A percentile compares a stretch with the other conserved stretches of the same genome.
Conservation (phyloP, 2,329 filamentous ascomycete species). For the Scedosporium boydii region DNA sequence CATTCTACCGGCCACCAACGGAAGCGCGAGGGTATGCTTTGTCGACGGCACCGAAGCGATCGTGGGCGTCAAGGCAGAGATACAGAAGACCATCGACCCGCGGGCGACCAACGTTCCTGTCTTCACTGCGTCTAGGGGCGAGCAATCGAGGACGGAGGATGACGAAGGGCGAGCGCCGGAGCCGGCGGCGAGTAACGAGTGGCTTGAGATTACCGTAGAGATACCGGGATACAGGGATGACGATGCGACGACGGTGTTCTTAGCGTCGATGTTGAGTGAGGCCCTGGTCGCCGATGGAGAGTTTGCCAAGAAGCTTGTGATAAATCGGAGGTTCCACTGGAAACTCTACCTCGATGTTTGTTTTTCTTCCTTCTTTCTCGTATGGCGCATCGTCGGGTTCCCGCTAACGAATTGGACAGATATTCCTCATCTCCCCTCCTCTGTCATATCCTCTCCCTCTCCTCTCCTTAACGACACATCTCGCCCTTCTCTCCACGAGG, state of each 20-base stretch:
- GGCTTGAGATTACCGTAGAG: constrained; percentile 87
- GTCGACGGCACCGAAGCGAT: constrained; percentile 93
- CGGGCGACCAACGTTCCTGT: constrained; percentile 16
- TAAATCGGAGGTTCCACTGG: constrained; percentile 93
- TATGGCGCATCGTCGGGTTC: not conserved
- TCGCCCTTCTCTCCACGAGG: constrained; percentile 80
- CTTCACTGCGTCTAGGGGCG: constrained; percentile 15
- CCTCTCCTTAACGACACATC: constrained; percentile 84
- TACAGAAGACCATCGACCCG: constrained; percentile 56
- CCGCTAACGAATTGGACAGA: constrained; percentile 37
- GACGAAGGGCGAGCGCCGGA: constrained; percentile 19
- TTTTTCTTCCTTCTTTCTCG: constrained; percentile 12
- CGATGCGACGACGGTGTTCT: constrained; percentile 77
- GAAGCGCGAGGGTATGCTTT: constrained; percentile 87
- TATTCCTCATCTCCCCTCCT: constrained; percentile 85
- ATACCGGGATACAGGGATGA: constrained; percentile 87
- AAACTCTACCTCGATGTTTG: constrained; percentile 87
- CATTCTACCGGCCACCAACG: constrained; percentile 81
- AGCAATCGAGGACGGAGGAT: constrained; percentile 26
- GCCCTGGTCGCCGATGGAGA: constrained; percentile 66
- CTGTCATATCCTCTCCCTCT: constrained; percentile 89
- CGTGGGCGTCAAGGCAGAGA: constrained; percentile 90
- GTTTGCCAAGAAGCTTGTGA: constrained; percentile 64
- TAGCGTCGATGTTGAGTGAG: constrained; percentile 82
- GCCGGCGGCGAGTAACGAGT: constrained; percentile 42